Evolutionary conservation across 2,329 filamentous ascomycete genomes (phyloP), one percentile per base, ranked within the genome.

Genomic region (Aspergillus pseudoglaucus): DNA sequence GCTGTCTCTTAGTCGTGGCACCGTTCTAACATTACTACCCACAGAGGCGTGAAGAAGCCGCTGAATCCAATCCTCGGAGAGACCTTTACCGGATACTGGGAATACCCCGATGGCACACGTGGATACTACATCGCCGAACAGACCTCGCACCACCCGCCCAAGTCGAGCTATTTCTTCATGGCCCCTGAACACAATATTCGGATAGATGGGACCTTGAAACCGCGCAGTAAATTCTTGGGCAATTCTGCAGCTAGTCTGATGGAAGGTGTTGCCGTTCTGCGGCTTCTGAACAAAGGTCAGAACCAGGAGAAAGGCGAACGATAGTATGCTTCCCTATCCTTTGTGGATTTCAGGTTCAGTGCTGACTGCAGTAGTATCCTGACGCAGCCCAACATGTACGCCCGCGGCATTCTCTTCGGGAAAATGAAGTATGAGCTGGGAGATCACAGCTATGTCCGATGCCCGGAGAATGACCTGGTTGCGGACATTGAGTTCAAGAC

Each of bases 391-490:
- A 98, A 98, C 74, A 98, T 98, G 90, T 98, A 98, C 68, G 93
- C 91, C 18, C 82, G 93, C 53, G 91, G 93, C 32, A 97, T 98
- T 51, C 76, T 98, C 7, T 96, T 98, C 62, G 93, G 93, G 42
- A 97, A 96, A 69, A 97, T 98, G 93, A 97, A 96, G 70, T 98
- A 97, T 69, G 93, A 98, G 73, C 82, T 98, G 6, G 93, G 91
- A 54, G 91, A 97, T 66, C 90, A 95, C 73, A 95, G 90, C 66
- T 88, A 90, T 59, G 88, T 98, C 17, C 81, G 85, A 56, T 97
- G 93, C 67, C 89, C 91, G 0, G 91, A 97, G 66, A 80, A 89
- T 15, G 85, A 90, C 49, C 77, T 98, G 15, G 80, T 83, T 22
- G 91, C 90, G 51, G 91, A 98, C 65, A 83, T 98, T 52, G 93